A percentile compares a stretch with the other conserved stretches of the same genome.
Evolutionary conservation across 345 rosid genomes (phyloP).

Genomic region (Noccaea bulbosa): DNA sequence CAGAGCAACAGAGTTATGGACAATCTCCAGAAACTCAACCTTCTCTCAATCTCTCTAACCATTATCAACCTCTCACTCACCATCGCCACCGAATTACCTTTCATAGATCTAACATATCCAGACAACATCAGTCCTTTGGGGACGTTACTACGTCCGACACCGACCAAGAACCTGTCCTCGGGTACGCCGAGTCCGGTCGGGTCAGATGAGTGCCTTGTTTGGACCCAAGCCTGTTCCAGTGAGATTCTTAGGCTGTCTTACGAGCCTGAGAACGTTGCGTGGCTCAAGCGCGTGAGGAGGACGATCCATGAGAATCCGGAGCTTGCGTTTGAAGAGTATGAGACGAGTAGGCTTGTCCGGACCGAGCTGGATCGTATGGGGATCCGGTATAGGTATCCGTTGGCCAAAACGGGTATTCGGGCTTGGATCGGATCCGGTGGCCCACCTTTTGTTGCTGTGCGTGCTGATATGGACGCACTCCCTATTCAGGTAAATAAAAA

Average conservation of each 20-base stretch:
- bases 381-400: constrained; percentile 54
- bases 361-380: constrained; percentile 61
- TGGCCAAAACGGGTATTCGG: constrained; percentile 79
- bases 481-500: constrained; percentile 62
- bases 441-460: constrained; percentile 71
- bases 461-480: constrained; percentile 90
- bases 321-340: constrained; percentile 69
- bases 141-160: constrained; percentile 3
- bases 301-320: constrained; percentile 78
- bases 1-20: constrained; percentile 19
- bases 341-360: constrained; percentile 65
- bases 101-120: constrained; percentile 28
- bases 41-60: constrained; percentile 18
- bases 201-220: constrained; percentile 35
- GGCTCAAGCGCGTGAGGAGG: constrained; percentile 67
- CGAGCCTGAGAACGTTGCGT: constrained; percentile 52
- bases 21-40: constrained; percentile 32
- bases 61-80: constrained; percentile 6
- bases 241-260: constrained; percentile 48
- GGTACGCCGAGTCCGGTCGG: neutral
- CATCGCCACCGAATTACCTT: constrained; percentile 32
- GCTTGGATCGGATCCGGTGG: constrained; percentile 77
- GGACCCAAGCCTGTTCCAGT: constrained; percentile 32
- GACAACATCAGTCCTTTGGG: constrained; percentile 19
- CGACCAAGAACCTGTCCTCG: constrained; percentile 36